Evolutionary conservation across 768 basidiomycete genomes (phyloP), one percentile per base, ranked within the genome.

Genomic region (Suillus bovinus): DNA sequence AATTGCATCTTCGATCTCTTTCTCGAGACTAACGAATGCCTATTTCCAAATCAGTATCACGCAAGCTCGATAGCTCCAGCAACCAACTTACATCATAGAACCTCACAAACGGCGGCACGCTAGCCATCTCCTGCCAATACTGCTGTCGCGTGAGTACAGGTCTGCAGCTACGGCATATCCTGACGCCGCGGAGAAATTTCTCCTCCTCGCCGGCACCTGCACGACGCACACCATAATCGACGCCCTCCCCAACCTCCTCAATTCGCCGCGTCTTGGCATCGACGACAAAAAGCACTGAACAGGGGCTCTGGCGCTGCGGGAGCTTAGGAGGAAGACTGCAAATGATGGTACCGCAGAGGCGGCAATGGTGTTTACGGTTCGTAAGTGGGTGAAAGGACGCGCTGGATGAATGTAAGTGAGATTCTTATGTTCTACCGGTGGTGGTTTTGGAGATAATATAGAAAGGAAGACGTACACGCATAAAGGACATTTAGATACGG

Each of bases 351-450:
- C 96, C 96, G 67, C 96, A 99, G 16, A 98, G 79, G 10, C 96
- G 88, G 72, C 96, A 99, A 71, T 99, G 96, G 68, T 99, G 96
- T 76, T 96, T 96, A 16, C 96, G 87, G 67, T 94, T 96, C 1
- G 94, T 93, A 3, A 99, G 76, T 0, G 92, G 86, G 70, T 95
- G 91, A 71, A 99, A 99, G 2, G 89, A 85, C 56, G 84, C 81
- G 66, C 85, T 86, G 61, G 6, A 50, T 36, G 44, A 20, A 31
- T 41, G 24, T n/a, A 47, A 20, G 56, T 73, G 49, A 68, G 62
- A 55, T 24, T 41, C 13, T 44, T 42, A 34, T 47, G 31, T 50
- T 9, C 20, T 31, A 61, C 14, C 34, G 46, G 50, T 49, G 54
- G 46, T 46, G 52, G 14, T 10, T 63, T 22, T 24, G 22, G 39